Conservation (phyloP, 2,329 filamentous ascomycete species). For the Chaetoscypha palmicola region DNA sequence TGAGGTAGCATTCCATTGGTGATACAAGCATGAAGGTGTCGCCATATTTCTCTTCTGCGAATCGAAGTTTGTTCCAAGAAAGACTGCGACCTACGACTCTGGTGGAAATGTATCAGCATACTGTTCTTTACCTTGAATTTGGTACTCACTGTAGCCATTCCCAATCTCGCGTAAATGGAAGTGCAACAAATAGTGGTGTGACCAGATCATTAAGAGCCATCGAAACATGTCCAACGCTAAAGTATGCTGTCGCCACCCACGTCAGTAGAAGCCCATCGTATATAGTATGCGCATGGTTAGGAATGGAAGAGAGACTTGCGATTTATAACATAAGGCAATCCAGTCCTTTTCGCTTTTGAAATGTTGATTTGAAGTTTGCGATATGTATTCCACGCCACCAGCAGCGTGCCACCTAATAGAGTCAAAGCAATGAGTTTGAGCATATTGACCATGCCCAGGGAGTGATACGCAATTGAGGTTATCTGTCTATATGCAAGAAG, state of each 20-base stretch:
- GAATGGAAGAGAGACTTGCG: constrained; percentile 18
- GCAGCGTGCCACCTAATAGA: background rate
- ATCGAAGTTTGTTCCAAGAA: constrained; percentile 12
- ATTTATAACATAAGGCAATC: constrained; percentile 23
- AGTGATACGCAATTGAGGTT: too few species aligned
- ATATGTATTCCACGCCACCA: background rate
- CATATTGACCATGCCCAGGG: too few species aligned
- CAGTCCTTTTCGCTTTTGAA: constrained; percentile 21
- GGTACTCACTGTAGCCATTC: constrained; percentile 16
- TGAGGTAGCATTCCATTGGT: constrained; percentile 18
- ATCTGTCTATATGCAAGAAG: too few species aligned
- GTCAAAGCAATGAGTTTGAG: background rate
- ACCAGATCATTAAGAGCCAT: constrained; percentile 9
- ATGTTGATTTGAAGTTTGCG: constrained; percentile 15
- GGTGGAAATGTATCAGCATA: constrained; percentile 4
- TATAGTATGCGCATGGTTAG: too few species aligned
- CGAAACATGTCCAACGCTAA: constrained; percentile 10
- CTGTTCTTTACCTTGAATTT: background rate
- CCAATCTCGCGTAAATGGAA: constrained; percentile 14
- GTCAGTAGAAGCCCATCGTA: background rate
- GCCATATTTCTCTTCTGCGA: constrained; percentile 13
- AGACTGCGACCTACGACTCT: constrained; percentile 17
- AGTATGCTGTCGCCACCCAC: constrained; percentile 1
- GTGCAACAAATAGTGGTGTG: constrained; percentile 8
- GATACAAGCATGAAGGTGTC: constrained; percentile 27